Evolutionary conservation across 2,329 filamentous ascomycete species (phyloP).

Genomic region (Aspergillus japonicus): DNA sequence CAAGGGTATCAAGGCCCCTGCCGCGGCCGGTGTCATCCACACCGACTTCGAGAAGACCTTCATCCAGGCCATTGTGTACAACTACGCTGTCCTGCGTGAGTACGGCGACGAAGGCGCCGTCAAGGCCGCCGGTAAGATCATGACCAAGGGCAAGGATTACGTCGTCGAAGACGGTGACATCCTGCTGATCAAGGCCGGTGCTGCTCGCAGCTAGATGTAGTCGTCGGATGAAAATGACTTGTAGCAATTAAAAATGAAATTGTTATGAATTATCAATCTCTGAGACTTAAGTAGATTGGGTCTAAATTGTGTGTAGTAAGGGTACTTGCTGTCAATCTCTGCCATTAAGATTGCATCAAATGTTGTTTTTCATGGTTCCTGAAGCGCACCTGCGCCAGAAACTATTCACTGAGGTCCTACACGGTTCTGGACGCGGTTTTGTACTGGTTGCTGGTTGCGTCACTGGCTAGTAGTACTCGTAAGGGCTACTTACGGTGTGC

Average conservation of each 20-base stretch:
- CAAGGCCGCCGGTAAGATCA: constrained; percentile 90
- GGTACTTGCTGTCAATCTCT: no score
- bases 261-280: not conserved
- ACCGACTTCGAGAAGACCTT: constrained; percentile 99
- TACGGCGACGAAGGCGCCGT: constrained; percentile 83
- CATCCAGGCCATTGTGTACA: constrained; percentile 94
- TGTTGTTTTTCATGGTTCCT: no score
- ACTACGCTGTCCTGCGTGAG: constrained; percentile 78
- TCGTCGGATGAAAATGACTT: not conserved
- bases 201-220: constrained; percentile 45
- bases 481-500: no score
- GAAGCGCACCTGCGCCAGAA: no score
- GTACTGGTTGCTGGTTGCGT: no score
- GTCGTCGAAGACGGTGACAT: constrained; percentile 58
- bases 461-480: no score
- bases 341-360: no score
- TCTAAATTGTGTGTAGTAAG: no score
- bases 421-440: no score
- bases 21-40: constrained; percentile 96
- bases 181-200: constrained; percentile 75
- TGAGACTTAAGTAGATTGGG: not conserved
- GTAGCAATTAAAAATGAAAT: not conserved
- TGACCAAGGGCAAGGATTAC: constrained; percentile 99
- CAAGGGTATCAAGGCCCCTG: constrained; percentile 93
- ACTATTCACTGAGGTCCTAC: no score